phyloP scores from a whole-genome alignment of 148 eudicot species.

The Nepenthes mirabilis region DNA sequence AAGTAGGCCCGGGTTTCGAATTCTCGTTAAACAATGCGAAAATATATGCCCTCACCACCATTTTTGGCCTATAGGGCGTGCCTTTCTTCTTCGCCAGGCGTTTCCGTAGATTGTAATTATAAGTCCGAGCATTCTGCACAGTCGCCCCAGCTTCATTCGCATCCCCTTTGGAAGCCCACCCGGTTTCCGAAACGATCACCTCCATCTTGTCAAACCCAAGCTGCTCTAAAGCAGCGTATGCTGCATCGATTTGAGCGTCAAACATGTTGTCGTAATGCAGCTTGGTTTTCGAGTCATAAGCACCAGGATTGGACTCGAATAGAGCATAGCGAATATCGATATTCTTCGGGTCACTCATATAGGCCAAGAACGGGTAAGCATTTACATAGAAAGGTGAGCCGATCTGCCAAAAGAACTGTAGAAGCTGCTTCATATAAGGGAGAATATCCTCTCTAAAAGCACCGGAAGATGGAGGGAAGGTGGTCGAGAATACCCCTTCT shows the following conservation, averaged over 20 bases:
- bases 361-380: slow-evolving; percentile 79
- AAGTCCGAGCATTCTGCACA: slow-evolving; percentile 44
- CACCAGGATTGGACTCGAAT: slow-evolving; percentile 40
- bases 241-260: slow-evolving; percentile 67
- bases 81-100: slow-evolving; percentile 58
- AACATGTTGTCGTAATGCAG: slow-evolving; percentile 85
- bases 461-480: slow-evolving; percentile 72
- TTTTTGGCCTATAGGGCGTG: slow-evolving; percentile 63
- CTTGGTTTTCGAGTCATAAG: slow-evolving; percentile 42
- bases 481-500: slow-evolving; percentile 48
- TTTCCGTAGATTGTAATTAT: slow-evolving; percentile 48
- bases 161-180: slow-evolving; percentile 86
- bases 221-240: slow-evolving; percentile 61
- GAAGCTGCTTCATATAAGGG: slow-evolving; percentile 61
- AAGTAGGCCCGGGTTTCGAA: slow-evolving; percentile 79
- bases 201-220: slow-evolving; percentile 49
- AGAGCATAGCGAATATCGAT: slow-evolving; percentile 63
- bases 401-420: slow-evolving; percentile 40
- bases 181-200: slow-evolving; percentile 84
- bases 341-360: slow-evolving; percentile 43
- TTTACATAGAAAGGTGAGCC: slow-evolving; percentile 67
- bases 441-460: slow-evolving; percentile 51
- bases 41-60: slow-evolving; percentile 44
- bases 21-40: slow-evolving; percentile 81
- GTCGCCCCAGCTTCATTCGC: slow-evolving; percentile 46